phyloP scores from a whole-genome alignment of 805 yeast species.

The Pichia thaimueangensis region DNA sequence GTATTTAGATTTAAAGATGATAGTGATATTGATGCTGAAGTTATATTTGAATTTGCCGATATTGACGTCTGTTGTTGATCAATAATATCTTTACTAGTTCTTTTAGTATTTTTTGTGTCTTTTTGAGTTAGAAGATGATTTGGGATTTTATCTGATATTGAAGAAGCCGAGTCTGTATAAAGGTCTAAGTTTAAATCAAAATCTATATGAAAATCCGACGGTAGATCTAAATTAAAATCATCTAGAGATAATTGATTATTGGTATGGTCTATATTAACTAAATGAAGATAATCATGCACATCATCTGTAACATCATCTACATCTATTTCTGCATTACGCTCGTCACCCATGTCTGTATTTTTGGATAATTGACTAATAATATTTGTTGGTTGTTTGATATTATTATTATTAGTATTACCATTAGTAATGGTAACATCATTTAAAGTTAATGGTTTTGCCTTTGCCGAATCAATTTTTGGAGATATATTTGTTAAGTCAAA shows the following conservation, averaged over 20 bases:
- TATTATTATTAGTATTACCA: neutral
- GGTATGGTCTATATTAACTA: neutral
- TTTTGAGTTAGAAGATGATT: neutral
- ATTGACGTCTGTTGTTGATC: too few relatives aligned
- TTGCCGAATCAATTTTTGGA: neutral
- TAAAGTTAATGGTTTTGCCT: neutral
- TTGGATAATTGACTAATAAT: too few relatives aligned
- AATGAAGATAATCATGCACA: slow-evolving; percentile 6
- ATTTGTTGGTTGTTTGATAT: too few relatives aligned
- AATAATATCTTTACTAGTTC: too few relatives aligned
- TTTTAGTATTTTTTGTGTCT: too few relatives aligned
- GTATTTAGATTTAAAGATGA: slow-evolving; percentile 8
- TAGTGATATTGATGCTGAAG: neutral
- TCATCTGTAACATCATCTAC: neutral
- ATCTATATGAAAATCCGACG: neutral
- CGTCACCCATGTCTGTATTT: too few relatives aligned
- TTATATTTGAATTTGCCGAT: neutral
- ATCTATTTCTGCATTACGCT: neutral
- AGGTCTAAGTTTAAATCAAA: slow-evolving; percentile 1
- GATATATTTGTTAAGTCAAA: neutral
- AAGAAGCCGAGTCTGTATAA: neutral
- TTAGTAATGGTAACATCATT: neutral
- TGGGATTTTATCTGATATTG: neutral
- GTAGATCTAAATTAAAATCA: neutral
- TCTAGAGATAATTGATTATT: neutral